Conservation (phyloP, 1,284 basidiomycete genomes). For the Xanthoconium separans region DNA sequence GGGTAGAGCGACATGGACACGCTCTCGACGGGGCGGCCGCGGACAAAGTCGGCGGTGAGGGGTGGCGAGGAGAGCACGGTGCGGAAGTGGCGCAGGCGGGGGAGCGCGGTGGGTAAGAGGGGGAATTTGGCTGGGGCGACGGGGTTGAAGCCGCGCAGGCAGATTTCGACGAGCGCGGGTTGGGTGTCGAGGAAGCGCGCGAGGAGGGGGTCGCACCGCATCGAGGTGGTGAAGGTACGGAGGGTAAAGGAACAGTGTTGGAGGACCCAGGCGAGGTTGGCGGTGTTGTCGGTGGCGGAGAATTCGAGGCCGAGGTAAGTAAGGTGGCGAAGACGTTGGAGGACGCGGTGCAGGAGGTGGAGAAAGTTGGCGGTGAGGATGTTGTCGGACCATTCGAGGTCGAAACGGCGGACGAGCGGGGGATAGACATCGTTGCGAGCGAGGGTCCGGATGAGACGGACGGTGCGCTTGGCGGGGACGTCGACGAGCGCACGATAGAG, state of each 20-base stretch:
- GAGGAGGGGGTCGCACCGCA: slow-evolving; percentile 47
- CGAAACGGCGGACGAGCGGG: slow-evolving; percentile 43
- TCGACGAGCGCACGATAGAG: slow-evolving; percentile 48
- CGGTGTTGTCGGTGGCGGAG: slow-evolving; percentile 35
- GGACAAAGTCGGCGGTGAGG: slow-evolving; percentile 45
- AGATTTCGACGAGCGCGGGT: slow-evolving; percentile 47
- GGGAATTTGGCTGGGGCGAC: slow-evolving; percentile 30
- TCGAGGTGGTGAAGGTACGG: slow-evolving; percentile 48
- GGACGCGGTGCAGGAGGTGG: slow-evolving; percentile 43
- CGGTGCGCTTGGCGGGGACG: slow-evolving; percentile 30
- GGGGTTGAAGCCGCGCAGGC: slow-evolving; percentile 46
- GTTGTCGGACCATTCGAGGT: slow-evolving; percentile 40
- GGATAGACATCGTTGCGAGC: slow-evolving; percentile 35
- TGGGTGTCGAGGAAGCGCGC: slow-evolving; percentile 55
- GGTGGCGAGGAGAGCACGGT: slow-evolving; percentile 51
- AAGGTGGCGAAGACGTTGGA: slow-evolving; percentile 42
- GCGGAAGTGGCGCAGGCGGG: slow-evolving; percentile 48
- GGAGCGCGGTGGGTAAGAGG: slow-evolving; percentile 44
- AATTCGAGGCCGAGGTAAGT: slow-evolving; percentile 49
- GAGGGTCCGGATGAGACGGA: slow-evolving; percentile 43
- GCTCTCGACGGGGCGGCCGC: slow-evolving; percentile 47
- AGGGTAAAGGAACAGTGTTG: slow-evolving; percentile 44
- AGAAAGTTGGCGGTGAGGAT: slow-evolving; percentile 44
- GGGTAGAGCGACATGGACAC: slow-evolving; percentile 56
- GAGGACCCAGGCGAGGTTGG: slow-evolving; percentile 46